Conservation (phyloP, 2,329 filamentous ascomycete genomes). For the Penicillium hordei region DNA sequence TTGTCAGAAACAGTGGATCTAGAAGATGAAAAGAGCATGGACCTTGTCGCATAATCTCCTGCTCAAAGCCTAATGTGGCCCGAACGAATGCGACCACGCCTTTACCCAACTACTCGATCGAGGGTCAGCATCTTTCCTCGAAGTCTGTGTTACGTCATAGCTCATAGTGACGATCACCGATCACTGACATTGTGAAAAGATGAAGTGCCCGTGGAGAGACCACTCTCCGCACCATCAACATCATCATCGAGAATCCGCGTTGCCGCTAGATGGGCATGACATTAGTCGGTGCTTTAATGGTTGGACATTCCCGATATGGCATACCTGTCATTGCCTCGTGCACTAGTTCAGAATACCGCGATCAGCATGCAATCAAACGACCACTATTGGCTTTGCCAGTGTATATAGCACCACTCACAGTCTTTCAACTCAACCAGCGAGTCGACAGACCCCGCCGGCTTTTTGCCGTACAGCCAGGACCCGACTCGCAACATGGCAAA, state of each 20-base stretch:
- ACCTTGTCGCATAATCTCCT: constrained; percentile 81
- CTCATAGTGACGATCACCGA: constrained; percentile 14
- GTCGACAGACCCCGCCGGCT: constrained; percentile 54
- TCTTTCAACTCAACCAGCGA: constrained; percentile 58
- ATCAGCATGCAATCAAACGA: constrained; percentile 19
- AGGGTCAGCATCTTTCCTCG: constrained; percentile 3
- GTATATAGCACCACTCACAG: constrained; percentile 33
- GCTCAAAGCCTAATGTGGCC: constrained; percentile 86
- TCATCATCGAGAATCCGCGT: constrained; percentile 84
- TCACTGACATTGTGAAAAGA: constrained; percentile 73
- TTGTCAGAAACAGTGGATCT: constrained; percentile 17
- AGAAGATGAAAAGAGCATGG: constrained; percentile 13
- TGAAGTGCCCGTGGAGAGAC: constrained; percentile 70
- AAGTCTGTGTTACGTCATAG: constrained; percentile 7
- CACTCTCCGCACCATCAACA: constrained; percentile 76
- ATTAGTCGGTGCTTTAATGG: neutral
- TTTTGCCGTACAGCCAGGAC: constrained; percentile 48
- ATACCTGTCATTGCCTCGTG: constrained; percentile 48
- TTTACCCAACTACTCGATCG: constrained; percentile 62
- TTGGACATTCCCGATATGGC: constrained; percentile 2
- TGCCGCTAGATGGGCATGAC: constrained; percentile 51
- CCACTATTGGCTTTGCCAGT: neutral
- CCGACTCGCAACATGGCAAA: constrained; percentile 43
- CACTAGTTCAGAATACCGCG: constrained; percentile 26
- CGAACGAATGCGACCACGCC: constrained; percentile 81